Percentiles rank a stretch among this genome's conserved stretches.
Conservation (phyloP, 192 early-diverging fungal species). For the Geranomyces michiganensis region DNA sequence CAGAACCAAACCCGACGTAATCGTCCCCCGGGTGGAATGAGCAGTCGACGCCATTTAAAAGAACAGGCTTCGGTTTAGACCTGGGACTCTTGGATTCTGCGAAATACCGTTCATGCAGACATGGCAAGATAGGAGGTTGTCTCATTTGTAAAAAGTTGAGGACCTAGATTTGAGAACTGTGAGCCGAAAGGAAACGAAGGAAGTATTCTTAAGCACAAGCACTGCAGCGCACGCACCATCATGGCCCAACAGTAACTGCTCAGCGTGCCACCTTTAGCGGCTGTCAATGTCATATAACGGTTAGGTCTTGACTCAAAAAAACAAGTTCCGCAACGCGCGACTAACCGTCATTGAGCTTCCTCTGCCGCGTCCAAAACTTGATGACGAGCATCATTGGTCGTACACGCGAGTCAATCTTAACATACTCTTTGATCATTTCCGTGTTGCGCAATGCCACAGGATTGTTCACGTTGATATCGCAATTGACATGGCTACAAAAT, state of each 20-base stretch:
- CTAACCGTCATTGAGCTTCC: slow-evolving; percentile 86
- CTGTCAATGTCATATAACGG: slow-evolving; percentile 12
- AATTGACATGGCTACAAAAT: slow-evolving; percentile 64
- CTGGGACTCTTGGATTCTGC: slow-evolving; percentile 22
- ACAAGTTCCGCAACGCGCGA: background rate
- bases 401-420: slow-evolving; percentile 84
- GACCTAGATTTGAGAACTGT: slow-evolving; percentile 38
- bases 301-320: background rate
- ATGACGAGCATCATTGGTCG: slow-evolving; percentile 88
- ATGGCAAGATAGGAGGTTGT: slow-evolving; percentile 85
- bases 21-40: slow-evolving; percentile 77
- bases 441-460: slow-evolving; percentile 89
- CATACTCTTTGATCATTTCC: slow-evolving; percentile 85
- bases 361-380: slow-evolving; percentile 88
- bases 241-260: slow-evolving; percentile 95
- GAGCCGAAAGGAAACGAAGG: background rate
- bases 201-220: too few species aligned
- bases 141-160: slow-evolving; percentile 93
- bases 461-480: slow-evolving; percentile 96
- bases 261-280: slow-evolving; percentile 90
- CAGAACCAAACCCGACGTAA: slow-evolving; percentile 65
- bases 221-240: slow-evolving; percentile 52
- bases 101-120: slow-evolving; percentile 68
- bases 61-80: slow-evolving; percentile 31
- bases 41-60: slow-evolving; percentile 66